phyloP scores from a whole-genome alignment of 2,329 filamentous ascomycete species.

The Davidsoniella virescens region DNA sequence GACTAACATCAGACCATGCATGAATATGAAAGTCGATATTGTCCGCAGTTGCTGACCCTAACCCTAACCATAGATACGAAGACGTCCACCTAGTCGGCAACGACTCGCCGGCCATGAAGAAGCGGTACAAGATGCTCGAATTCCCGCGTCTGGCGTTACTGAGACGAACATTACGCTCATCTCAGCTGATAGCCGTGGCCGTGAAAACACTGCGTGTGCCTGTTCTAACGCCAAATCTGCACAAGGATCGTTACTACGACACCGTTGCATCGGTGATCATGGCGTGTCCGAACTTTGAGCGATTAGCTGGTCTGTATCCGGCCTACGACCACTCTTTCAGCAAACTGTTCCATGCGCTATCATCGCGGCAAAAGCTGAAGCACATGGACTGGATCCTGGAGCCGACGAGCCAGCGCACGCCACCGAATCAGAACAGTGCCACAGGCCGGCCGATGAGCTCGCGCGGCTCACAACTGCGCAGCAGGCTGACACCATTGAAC shows the following conservation, averaged over 20 bases:
- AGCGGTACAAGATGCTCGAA: slow-evolving; percentile 37
- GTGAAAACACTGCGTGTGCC: slow-evolving; percentile 44
- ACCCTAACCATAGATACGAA: slow-evolving; percentile 28
- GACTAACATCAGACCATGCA: neutral
- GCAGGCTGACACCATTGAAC: slow-evolving; percentile 9
- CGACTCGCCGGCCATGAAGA: slow-evolving; percentile 40
- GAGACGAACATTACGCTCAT: slow-evolving; percentile 38
- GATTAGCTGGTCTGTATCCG: slow-evolving; percentile 36
- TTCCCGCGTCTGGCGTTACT: slow-evolving; percentile 39
- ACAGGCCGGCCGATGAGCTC: slow-evolving; percentile 20
- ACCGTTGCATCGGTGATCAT: slow-evolving; percentile 44
- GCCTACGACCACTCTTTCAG: slow-evolving; percentile 39
- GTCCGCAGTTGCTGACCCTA: neutral
- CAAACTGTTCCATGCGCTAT: slow-evolving; percentile 41
- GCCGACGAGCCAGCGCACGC: slow-evolving; percentile 17
- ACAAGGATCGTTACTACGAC: slow-evolving; percentile 36
- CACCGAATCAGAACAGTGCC: neutral
- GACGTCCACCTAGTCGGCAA: slow-evolving; percentile 41
- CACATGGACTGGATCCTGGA: slow-evolving; percentile 45
- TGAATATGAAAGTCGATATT: neutral
- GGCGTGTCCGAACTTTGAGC: slow-evolving; percentile 49
- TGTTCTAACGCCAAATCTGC: slow-evolving; percentile 25
- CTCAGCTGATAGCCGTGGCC: slow-evolving; percentile 34
- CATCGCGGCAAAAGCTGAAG: slow-evolving; percentile 36
- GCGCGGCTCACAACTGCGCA: slow-evolving; percentile 14